Base-by-base conservation (phyloP, 2,329 filamentous ascomycete species). In the Fusarium albosuccineum region DNA sequence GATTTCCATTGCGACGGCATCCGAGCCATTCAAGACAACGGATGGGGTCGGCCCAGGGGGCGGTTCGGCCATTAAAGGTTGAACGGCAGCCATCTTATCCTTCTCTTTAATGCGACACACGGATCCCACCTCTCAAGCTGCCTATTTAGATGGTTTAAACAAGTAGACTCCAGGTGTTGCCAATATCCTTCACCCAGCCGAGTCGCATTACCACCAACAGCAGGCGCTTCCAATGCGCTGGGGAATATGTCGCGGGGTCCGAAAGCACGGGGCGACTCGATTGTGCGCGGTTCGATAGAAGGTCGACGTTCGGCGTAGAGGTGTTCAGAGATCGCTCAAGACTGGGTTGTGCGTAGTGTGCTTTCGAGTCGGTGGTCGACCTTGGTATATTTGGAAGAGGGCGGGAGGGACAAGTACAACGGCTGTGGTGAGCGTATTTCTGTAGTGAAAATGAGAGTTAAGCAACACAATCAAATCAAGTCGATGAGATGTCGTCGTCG, bases 11-110 rank as follows among this genome's bases (percentile, higher is more conserved):
- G 53, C 62, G 50, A 69, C 57, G 41, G 76, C 66, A 27, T 64
- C 70, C 13, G 74, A 59, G 33, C 70, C 70, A 48, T 74, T 72
- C 57, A 75, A 67, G 42, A 67, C 55, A 45, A 74, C 57, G 51
- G 64, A 54, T 46, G 71, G 62, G 9, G 57, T 67, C 33, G 77
- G 66, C 52, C 72, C 70, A 34, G 75, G 74, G 51, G 76, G 76
- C 30, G 78, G 73, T 42, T 75, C 77, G 44, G 76, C 68, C 48
- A 79, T 67, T 55, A 79, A 70, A 57, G 79, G 77, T 58, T 80
- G 78, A 40, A 81, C 78, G 9, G 79, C 77, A 55, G 79, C 78
- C 79, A 81, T 81, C 39, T 61, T 64, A 34, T 58, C 41, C 36
- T 48, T 44, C 13, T 22, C 42, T 17, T 57, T 29, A 27, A 39